Evolutionary conservation across 208 protist species (phyloP).

Genomic region (Trypanosoma mega): DNA sequence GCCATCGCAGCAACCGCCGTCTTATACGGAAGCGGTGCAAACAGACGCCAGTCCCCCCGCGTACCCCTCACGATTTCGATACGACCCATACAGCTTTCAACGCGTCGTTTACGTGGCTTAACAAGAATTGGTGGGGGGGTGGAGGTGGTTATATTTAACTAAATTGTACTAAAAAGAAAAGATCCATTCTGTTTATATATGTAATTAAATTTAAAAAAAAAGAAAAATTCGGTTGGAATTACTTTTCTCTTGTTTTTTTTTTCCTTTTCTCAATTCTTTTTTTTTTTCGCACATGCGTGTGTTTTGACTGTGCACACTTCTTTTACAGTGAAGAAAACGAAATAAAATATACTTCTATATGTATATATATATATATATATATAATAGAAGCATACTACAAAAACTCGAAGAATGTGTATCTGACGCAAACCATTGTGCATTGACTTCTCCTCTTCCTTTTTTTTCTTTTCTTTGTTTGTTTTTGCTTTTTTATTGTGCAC

Average conservation of each 20-base stretch:
- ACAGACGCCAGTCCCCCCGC: slow-evolving; percentile 46
- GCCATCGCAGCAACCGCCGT: slow-evolving; percentile 47
- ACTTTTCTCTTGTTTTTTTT: neutral
- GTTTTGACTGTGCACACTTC: too few species aligned
- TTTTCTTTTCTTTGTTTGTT: too few species aligned
- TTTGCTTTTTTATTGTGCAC: too few species aligned
- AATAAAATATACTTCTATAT: slow-evolving; percentile 1
- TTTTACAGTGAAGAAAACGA: neutral
- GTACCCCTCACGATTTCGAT: slow-evolving; percentile 81
- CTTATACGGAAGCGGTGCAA: slow-evolving; percentile 62
- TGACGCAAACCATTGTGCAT: too few species aligned
- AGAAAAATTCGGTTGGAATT: neutral
- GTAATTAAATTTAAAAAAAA: too few species aligned
- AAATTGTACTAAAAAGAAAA: too few species aligned
- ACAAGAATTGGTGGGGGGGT: too few species aligned
- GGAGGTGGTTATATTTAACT: too few species aligned
- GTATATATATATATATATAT: slow-evolving; percentile 1
- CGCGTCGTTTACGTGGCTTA: too few species aligned
- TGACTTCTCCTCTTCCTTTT: too few species aligned
- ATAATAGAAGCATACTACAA: neutral
- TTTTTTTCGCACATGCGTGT: neutral
- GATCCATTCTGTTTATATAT: too few species aligned
- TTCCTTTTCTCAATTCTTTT: neutral
- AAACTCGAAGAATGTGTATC: neutral
- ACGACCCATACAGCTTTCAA: slow-evolving; percentile 89